phyloP scores from a whole-genome alignment of 495 filamentous ascomycete genomes.

The Cercophora sp. region DNA sequence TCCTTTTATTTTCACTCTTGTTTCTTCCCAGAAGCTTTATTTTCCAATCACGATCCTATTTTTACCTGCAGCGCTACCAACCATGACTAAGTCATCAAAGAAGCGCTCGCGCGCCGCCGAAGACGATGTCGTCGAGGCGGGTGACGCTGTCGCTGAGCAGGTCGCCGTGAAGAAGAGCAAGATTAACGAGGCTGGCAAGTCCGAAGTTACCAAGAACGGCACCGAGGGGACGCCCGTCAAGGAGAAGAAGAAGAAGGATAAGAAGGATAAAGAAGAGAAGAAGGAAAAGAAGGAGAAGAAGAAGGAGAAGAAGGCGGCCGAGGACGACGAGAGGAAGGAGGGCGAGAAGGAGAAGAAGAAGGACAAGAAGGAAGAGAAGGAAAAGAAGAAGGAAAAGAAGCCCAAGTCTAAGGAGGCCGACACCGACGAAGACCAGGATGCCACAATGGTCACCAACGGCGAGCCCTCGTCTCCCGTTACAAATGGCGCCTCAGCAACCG shows the following conservation, averaged over 20 bases:
- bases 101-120: conserved; percentile 31
- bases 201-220: conserved; percentile 40
- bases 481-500: conserved; percentile 13
- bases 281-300: conserved; percentile 34
- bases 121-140: conserved; percentile 24
- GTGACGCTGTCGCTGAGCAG: conserved; percentile 8
- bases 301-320: conserved; percentile 31
- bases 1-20: not conserved
- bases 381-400: conserved; percentile 16
- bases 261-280: conserved; percentile 43
- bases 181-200: conserved; percentile 27
- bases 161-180: conserved; percentile 35
- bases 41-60: not conserved
- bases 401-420: conserved; percentile 14
- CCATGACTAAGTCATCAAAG: conserved; percentile 29
- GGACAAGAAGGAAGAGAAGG: conserved; percentile 15
- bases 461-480: not conserved
- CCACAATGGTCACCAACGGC: not conserved
- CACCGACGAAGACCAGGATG: conserved; percentile 15
- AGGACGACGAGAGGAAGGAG: conserved; percentile 25
- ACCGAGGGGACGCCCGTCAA: conserved; percentile 17
- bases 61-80: not conserved
- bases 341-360: conserved; percentile 22
- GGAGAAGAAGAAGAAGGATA: conserved; percentile 35
- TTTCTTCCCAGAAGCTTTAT: not conserved